Evolutionary conservation across 331 rosid genomes (phyloP).

Genomic region (Telfairia occidentalis): DNA sequence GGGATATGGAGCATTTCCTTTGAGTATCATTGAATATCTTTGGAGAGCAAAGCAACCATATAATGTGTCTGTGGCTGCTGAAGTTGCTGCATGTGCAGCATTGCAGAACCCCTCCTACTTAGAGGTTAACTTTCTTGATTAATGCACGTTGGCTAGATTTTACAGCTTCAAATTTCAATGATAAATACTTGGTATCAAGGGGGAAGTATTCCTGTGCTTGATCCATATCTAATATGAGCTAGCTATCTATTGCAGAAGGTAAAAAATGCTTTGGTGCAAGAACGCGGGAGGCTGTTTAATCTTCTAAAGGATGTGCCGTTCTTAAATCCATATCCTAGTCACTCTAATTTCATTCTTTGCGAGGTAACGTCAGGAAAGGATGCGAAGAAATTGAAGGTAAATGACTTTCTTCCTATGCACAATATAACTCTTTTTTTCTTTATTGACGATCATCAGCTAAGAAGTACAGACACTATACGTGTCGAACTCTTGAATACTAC

Average conservation of each 20-base stretch:
- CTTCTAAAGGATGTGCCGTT: conserved; percentile 64
- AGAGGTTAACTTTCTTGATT: conserved; percentile 36
- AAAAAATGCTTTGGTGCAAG: conserved; percentile 64
- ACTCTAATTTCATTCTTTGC: conserved; percentile 90
- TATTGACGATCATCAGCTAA: not conserved
- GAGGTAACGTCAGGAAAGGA: conserved; percentile 76
- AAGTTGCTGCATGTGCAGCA: conserved; percentile 89
- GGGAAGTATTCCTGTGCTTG: not conserved
- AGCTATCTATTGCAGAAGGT: conserved; percentile 46
- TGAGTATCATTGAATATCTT: conserved; percentile 63
- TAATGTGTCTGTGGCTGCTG: conserved; percentile 93
- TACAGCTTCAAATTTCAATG: not conserved
- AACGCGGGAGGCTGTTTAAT: conserved; percentile 60
- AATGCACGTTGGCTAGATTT: not conserved
- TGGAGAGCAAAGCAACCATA: conserved; percentile 99
- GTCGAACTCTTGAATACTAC: too few relatives aligned
- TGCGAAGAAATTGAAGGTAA: conserved; percentile 87
- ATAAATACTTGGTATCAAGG: not conserved
- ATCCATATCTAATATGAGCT: conserved; percentile 21
- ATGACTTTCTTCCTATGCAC: not conserved
- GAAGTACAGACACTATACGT: too few relatives aligned
- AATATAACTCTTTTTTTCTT: not conserved
- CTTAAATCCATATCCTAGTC: conserved; percentile 73
- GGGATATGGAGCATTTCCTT: conserved; percentile 96
- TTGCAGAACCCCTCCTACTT: conserved; percentile 69